Percentiles rank a stretch among this genome's conserved stretches.
Evolutionary conservation across 2,329 filamentous ascomycete genomes (phyloP).

Genomic region (Fusarium sp.): DNA sequence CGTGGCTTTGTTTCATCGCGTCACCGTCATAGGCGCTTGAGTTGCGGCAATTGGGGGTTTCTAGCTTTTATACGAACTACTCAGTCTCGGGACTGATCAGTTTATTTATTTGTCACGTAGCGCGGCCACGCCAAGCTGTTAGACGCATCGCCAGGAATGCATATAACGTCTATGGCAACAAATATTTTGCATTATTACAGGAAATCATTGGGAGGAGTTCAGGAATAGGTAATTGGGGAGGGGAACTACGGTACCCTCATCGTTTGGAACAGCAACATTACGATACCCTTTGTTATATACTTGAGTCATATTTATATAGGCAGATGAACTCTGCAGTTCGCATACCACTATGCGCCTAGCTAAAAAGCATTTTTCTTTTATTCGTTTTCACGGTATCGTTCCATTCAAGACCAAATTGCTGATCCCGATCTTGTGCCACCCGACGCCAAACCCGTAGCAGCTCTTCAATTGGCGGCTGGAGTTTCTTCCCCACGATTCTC

Average conservation of each 20-base stretch:
- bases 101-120: not conserved
- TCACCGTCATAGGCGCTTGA: constrained; percentile 7
- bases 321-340: not conserved
- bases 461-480: not conserved
- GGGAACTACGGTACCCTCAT: constrained; percentile 15
- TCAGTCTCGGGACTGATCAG: not conserved
- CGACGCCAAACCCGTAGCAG: constrained; percentile 10
- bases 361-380: not conserved
- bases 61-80: not conserved
- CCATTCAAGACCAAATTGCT: constrained; percentile 6
- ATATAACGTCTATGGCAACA: not conserved
- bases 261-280: constrained; percentile 9
- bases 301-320: not conserved
- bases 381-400: constrained; percentile 4
- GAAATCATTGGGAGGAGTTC: constrained; percentile 27
- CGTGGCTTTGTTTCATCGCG: not conserved
- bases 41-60: not conserved
- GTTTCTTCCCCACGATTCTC: constrained; percentile 10
- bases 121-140: not conserved
- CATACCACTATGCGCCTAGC: not conserved
- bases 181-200: not conserved
- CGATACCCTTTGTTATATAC: constrained; percentile 24
- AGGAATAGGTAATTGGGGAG: not conserved
- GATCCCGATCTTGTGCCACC: not conserved
- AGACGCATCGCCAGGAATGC: not conserved